Evolutionary conservation across 2,329 filamentous ascomycete genomes (phyloP).

Genomic region (Cladosporium oxysporum): DNA sequence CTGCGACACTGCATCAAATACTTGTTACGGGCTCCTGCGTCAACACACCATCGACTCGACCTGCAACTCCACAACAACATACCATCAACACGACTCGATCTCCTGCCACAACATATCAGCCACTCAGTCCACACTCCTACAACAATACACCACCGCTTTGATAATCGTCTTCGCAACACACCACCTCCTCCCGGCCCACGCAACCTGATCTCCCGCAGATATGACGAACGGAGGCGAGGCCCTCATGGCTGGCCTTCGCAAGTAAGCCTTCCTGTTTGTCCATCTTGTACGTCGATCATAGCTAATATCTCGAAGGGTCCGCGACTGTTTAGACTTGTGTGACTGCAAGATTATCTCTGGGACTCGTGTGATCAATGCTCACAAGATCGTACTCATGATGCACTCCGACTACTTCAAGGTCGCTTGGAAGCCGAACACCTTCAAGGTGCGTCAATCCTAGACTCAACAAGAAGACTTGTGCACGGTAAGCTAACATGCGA

Average conservation of each 20-base stretch:
- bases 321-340: conserved; percentile 32
- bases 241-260: neutral
- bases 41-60: neutral
- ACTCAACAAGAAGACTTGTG: neutral
- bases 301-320: neutral
- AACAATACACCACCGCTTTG: neutral
- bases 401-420: conserved; percentile 41
- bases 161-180: neutral
- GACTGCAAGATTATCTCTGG: conserved; percentile 48
- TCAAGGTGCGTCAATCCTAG: neutral
- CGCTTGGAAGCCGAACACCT: conserved; percentile 15
- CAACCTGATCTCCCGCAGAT: neutral
- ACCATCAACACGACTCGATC: neutral
- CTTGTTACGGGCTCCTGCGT: neutral
- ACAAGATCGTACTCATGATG: conserved; percentile 44
- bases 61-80: neutral
- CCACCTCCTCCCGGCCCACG: neutral
- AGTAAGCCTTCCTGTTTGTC: neutral
- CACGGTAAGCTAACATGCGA: neutral
- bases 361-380: conserved; percentile 42
- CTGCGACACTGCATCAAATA: neutral
- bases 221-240: neutral
- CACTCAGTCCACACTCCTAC: neutral
- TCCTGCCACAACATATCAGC: neutral
- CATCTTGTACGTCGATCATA: neutral